These are phyloP conservation scores for Daedaleopsis nitida DNA, from an alignment of 768 basidiomycete species.

Conservation along the genomic window DNA sequence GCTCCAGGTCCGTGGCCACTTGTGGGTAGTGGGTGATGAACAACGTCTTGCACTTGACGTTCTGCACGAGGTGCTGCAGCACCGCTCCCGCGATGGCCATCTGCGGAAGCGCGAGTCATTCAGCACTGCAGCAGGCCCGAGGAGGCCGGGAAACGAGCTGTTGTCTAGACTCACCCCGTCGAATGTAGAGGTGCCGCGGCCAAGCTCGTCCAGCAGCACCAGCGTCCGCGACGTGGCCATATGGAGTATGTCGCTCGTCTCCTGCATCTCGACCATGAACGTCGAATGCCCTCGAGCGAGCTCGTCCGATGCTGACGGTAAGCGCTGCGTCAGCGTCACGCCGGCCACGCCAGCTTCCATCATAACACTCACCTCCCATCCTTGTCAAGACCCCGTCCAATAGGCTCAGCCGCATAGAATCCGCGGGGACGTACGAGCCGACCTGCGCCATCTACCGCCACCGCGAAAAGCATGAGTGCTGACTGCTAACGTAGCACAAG, in stretches of 20 bases:
- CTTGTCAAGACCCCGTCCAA: conserved; percentile 85
- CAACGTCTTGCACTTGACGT: conserved; percentile 67
- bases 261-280: conserved; percentile 96
- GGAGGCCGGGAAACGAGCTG: too few species aligned
- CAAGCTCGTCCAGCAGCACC: conserved; percentile 89
- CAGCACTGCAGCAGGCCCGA: neutral
- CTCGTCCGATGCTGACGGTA: conserved; percentile 75
- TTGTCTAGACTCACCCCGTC: conserved; percentile 57
- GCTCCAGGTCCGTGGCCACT: conserved; percentile 69
- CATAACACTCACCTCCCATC: conserved; percentile 71
- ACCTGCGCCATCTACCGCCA: conserved; percentile 69
- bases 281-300: conserved; percentile 85
- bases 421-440: conserved; percentile 91
- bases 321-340: conserved; percentile 2
- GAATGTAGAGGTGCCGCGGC: conserved; percentile 89
- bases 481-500: neutral
- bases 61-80: conserved; percentile 65
- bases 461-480: neutral
- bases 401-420: conserved; percentile 70
- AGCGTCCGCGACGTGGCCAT: conserved; percentile 74
- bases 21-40: conserved; percentile 97
- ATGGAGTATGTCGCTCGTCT: conserved; percentile 87
- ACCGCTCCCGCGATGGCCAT: conserved; percentile 89
- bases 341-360: neutral
- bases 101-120: conserved; percentile 34